Conservation (phyloP, 306 rosid species). For the Mimosa pudica region DNA sequence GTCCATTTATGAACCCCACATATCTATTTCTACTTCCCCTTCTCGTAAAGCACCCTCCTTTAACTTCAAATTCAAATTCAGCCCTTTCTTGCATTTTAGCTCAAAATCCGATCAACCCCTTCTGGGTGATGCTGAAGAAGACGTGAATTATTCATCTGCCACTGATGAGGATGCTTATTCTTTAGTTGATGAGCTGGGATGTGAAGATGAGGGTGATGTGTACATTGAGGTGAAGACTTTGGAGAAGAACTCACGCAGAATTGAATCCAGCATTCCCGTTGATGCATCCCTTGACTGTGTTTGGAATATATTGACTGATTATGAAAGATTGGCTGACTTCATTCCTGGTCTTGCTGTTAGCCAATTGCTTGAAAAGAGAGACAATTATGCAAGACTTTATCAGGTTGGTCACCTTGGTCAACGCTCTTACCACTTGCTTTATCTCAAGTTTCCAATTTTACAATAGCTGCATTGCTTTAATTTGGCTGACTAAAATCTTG, state of each 20-base stretch:
- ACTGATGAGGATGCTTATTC: slow-evolving; percentile 9
- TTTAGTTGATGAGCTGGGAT: slow-evolving; percentile 17
- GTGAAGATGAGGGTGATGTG: slow-evolving; percentile 50
- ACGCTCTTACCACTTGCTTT: background rate
- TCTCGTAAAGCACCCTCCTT: slow-evolving; percentile 30
- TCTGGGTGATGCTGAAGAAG: slow-evolving; percentile 14
- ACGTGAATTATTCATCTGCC: background rate
- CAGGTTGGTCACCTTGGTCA: slow-evolving; percentile 50
- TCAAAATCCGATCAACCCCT: slow-evolving; percentile 40
- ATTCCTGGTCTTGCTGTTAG: slow-evolving; percentile 82
- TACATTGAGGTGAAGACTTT: slow-evolving; percentile 54
- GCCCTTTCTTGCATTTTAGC: slow-evolving; percentile 35
- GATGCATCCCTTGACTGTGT: slow-evolving; percentile 57
- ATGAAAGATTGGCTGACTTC: slow-evolving; percentile 77
- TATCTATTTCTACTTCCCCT: slow-evolving; percentile 6
- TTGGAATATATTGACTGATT: slow-evolving; percentile 82
- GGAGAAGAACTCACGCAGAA: slow-evolving; percentile 65
- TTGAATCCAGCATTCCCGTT: slow-evolving; percentile 56
- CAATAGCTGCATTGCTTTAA: slow-evolving; percentile 10
- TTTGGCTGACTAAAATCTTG: background rate
- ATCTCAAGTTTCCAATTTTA: slow-evolving; percentile 25
- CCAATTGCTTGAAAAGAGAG: slow-evolving; percentile 54
- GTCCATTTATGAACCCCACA: background rate
- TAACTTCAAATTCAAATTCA: background rate
- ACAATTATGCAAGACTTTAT: slow-evolving; percentile 66